These are phyloP conservation scores for Agrocybe praecox DNA, from an alignment of 768 basidiomycete genomes.

Conservation along the genomic window DNA sequence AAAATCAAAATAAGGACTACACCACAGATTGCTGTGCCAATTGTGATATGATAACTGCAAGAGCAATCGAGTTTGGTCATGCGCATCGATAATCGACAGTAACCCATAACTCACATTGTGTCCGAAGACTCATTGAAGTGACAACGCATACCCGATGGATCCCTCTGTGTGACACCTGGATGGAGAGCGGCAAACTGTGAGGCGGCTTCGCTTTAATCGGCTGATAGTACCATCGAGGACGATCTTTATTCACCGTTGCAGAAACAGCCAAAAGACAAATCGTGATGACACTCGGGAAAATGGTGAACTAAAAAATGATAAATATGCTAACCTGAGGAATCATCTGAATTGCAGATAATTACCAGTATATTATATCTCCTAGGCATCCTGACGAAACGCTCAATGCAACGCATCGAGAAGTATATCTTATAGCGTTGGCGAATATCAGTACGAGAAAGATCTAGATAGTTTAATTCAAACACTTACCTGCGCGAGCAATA, in stretches of 20 bases:
- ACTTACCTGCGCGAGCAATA: background rate
- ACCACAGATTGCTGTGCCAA: too few species aligned
- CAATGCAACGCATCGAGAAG: background rate
- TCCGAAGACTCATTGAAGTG: background rate
- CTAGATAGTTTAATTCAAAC: too few species aligned
- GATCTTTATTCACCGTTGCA: background rate
- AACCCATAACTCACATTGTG: too few species aligned
- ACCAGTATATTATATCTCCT: background rate
- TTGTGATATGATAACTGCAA: too few species aligned
- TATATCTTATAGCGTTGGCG: background rate
- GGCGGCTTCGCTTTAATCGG: too few species aligned
- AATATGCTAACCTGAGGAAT: too few species aligned
- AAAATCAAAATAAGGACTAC: too few species aligned
- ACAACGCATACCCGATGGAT: conserved; percentile 3
- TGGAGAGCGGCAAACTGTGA: background rate
- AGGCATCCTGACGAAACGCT: background rate
- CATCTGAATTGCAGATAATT: too few species aligned
- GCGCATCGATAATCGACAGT: too few species aligned
- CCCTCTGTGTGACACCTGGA: background rate
- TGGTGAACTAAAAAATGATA: background rate
- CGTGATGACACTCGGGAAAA: background rate
- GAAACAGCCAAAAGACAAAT: background rate
- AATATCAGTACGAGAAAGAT: too few species aligned
- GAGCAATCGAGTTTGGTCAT: too few species aligned
- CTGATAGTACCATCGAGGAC: background rate